Evolutionary conservation across 805 yeast species (phyloP), one percentile per base, ranked within the genome.

Genomic region (Suhomyces kilbournensis): DNA sequence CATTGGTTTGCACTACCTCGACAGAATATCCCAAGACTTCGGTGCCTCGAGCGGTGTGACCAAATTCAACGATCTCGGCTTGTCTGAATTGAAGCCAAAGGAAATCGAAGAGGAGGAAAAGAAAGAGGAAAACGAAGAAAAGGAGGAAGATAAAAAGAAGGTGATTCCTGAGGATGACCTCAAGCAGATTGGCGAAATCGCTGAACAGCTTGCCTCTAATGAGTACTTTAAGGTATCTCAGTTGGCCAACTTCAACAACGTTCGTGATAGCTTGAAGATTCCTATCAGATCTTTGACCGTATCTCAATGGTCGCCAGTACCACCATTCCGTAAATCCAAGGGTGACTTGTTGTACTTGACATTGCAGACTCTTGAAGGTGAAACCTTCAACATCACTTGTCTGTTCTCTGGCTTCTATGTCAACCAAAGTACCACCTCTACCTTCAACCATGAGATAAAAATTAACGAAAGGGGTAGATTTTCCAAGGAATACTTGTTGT

Each of bases 291-390:
- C 80, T 0, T 69, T 83, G 46, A 64, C 73, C 49, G 66, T 90
- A 47, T 88, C 97, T 12, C 81, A 82, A 50, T 93, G 97, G 94
- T 85, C 88, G 57, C 97, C 97, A 3, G 90, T 90, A 12, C 86
- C 93, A 28, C 74, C 85, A 15, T 71, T 75, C 48, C 82, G 79
- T 64, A 80, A 74, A 59, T 58, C 77, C 46, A 80, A 78, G 64
- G 98, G 98, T 23, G 96, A 92, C 63, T 75, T 92, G 60, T 74
- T 87, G 53, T 93, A 93, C 68, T 74, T 94, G 62, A 81, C 81
- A 52, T 76, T 84, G 42, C 85, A 83, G 61, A 88, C 97, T 46
- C 74, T 88, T 57, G 98, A 94, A 70, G 86, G 86, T 60, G 96
- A 89, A 64, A 80, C 80, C 26, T 81, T 79, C 68, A 87, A 89